Evolutionary conservation across 1,139 yeast genomes (phyloP).

Genomic region (Pichia sp.): DNA sequence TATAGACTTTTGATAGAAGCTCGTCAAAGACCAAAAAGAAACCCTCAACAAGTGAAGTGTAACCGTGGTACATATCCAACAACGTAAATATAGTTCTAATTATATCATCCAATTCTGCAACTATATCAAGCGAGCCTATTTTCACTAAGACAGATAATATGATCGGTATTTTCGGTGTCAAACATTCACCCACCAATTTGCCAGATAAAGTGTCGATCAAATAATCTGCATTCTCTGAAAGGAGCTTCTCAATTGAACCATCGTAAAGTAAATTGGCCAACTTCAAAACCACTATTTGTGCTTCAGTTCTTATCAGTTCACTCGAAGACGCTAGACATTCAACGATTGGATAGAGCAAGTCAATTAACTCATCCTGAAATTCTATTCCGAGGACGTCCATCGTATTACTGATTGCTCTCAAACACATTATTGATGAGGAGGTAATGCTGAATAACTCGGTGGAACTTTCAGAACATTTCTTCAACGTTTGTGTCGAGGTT

Average conservation of each 20-base stretch:
- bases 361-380: constrained; percentile 49
- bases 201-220: constrained; percentile 70
- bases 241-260: constrained; percentile 51
- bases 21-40: constrained; percentile 70
- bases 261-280: constrained; percentile 54
- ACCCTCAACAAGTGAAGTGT: constrained; percentile 64
- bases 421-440: constrained; percentile 30
- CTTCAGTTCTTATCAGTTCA: constrained; percentile 40
- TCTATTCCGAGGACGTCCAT: constrained; percentile 37
- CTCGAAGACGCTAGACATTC: constrained; percentile 50
- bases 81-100: constrained; percentile 66
- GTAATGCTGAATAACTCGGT: constrained; percentile 12
- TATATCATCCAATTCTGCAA: constrained; percentile 68
- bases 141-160: constrained; percentile 62
- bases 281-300: constrained; percentile 41
- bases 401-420: constrained; percentile 40
- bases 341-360: constrained; percentile 51
- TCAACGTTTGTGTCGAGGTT: constrained; percentile 19
- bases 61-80: constrained; percentile 82
- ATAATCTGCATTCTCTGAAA: constrained; percentile 73
- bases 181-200: constrained; percentile 58
- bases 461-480: constrained; percentile 9
- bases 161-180: constrained; percentile 72
- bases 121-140: constrained; percentile 62
- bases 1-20: constrained; percentile 50